These are phyloP conservation scores for Populus hybrid DNA, from an alignment of 441 rosid species.

Conservation along the genomic window DNA sequence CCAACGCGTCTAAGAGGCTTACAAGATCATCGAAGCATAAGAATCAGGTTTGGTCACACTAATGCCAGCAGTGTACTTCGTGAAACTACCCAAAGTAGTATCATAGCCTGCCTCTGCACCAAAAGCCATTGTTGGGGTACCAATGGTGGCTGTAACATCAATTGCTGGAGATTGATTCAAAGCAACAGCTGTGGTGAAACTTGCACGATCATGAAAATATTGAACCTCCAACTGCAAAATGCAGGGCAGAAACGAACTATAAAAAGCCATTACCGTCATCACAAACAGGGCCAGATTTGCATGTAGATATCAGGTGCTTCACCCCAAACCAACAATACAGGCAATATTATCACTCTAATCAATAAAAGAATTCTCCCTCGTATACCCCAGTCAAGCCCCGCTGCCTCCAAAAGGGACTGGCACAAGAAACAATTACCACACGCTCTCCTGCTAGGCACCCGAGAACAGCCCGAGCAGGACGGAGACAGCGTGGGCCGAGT, in stretches of 20 bases:
- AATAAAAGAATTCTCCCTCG: too few species aligned
- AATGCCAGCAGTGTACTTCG: constrained; percentile 84
- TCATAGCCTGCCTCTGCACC: constrained; percentile 97
- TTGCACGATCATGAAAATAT: constrained; percentile 80
- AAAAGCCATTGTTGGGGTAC: constrained; percentile 73
- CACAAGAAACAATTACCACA: too few species aligned
- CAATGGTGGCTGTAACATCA: constrained; percentile 79
- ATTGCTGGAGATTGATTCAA: constrained; percentile 65
- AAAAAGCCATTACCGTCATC: neutral
- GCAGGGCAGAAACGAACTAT: constrained; percentile 10
- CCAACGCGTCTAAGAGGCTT: constrained; percentile 24
- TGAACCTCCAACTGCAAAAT: constrained; percentile 72
- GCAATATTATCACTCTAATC: neutral
- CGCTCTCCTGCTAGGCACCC: too few species aligned
- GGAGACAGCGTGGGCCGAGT: too few species aligned
- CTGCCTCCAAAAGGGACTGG: too few species aligned
- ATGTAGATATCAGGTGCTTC: neutral
- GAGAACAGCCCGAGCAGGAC: too few species aligned
- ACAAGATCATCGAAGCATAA: constrained; percentile 70
- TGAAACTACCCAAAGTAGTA: constrained; percentile 55
- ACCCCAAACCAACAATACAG: neutral
- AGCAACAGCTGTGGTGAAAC: constrained; percentile 59
- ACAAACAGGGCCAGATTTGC: neutral
- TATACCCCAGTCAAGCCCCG: too few species aligned
- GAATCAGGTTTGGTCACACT: constrained; percentile 75